Evolutionary conservation across 495 filamentous ascomycete species (phyloP).

Genomic region (Penicillium cinerascens): DNA sequence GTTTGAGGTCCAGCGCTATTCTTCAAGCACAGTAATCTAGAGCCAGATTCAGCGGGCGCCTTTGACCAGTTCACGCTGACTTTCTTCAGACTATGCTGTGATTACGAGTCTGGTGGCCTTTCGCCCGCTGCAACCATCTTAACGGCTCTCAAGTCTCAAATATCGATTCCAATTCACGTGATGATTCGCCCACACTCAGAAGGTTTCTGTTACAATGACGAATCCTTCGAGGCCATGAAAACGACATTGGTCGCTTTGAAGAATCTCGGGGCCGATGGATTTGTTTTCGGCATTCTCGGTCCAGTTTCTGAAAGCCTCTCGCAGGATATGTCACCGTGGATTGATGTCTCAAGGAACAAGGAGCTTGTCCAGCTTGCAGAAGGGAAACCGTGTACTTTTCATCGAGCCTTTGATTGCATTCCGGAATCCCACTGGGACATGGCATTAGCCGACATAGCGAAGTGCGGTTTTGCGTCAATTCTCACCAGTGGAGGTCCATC

Average conservation of each 20-base stretch:
- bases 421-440: conserved; percentile 23
- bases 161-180: conserved; percentile 42
- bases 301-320: neutral
- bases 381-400: conserved; percentile 49
- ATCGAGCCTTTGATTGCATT: conserved; percentile 50
- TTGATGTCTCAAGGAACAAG: conserved; percentile 37
- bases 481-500: conserved; percentile 46
- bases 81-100: conserved; percentile 19
- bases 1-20: conserved; percentile 4
- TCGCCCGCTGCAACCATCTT: conserved; percentile 16
- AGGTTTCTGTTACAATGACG: conserved; percentile 37
- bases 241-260: conserved; percentile 31
- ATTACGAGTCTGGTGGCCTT: conserved; percentile 34
- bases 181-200: conserved; percentile 49
- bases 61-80: conserved; percentile 1
- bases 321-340: neutral
- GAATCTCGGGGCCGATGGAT: conserved; percentile 37
- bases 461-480: conserved; percentile 44
- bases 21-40: neutral
- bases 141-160: conserved; percentile 18
- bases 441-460: conserved; percentile 29
- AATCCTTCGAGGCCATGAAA: conserved; percentile 42
- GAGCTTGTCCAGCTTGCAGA: conserved; percentile 37
- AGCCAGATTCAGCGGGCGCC: neutral
- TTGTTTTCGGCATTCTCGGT: conserved; percentile 48